Base-by-base conservation (phyloP, 768 basidiomycete genomes). In the Collybiopsis luxurians region DNA sequence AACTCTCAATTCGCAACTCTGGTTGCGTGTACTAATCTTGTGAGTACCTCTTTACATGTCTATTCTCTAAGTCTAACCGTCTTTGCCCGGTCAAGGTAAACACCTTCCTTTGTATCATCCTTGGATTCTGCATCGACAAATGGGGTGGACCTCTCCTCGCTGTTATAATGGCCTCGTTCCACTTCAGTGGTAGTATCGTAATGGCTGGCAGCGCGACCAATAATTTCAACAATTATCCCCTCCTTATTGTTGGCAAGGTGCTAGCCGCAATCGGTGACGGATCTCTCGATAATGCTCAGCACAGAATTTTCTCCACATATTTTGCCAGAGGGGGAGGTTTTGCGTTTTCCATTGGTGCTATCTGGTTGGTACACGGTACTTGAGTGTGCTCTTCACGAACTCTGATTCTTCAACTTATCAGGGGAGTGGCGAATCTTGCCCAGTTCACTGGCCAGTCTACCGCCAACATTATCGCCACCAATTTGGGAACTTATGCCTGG, bases 1-100 rank as follows among this genome's bases (percentile, higher is more conserved):
- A 76, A 77, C 60, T 75, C 75, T 2, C 66, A 76, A 55, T 77
- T 77, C 57, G 74, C 75, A 10, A 76, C 75, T 19, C 60, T 77
- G 58, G 74, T 75, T 23, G 69, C 73, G 15, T 67, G 73, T 17
- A 73, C 73, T 1, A 75, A 73, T 56, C 66, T 75, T 10, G 72
- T 73, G 53, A 55, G 66, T 58, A 11, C 10, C 19, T 13, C 19
- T 38, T 10, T 17, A 27, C 28, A 24, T 49, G 15, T 28, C 6
- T 30, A 10, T 12, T 50, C n/a, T 30, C 23, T n/a, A 9, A 17
- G n/a, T 24, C 4, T 46, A 1, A 46, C 7, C 17, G 23, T 13
- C 23, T 46, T 26, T 26, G 15, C 5, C 9, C 10, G 38, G 5
- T 17, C 15, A 46, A 75, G 72, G 68, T 75, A 55, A 76, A 76